Evolutionary conservation across 768 basidiomycete species (phyloP).

Genomic region (Neoboletus magnificus): DNA sequence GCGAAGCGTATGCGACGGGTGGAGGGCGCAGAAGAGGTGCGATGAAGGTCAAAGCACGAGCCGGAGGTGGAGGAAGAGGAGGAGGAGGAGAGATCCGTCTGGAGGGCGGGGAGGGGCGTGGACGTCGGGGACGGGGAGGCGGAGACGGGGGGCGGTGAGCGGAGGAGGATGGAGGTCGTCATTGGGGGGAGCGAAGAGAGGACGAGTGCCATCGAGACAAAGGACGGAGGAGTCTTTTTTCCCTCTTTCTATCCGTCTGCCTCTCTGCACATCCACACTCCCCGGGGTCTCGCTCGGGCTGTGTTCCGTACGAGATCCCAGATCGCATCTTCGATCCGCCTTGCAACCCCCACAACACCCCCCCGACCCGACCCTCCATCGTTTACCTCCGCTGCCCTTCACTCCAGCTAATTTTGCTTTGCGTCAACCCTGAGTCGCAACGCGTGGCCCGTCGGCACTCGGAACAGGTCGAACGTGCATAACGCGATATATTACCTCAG

Average conservation of each 20-base stretch:
- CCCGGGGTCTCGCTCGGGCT: constrained; percentile 21
- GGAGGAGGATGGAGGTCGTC: constrained; percentile 23
- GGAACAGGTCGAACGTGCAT: not conserved
- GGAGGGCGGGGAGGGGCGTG: constrained; percentile 12
- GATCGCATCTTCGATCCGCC: constrained; percentile 6
- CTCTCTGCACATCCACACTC: constrained; percentile 4
- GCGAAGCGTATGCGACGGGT: constrained; percentile 68
- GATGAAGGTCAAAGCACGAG: constrained; percentile 18
- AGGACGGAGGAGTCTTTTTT: constrained; percentile 1
- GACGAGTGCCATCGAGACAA: constrained; percentile 8
- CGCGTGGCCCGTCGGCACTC: not conserved
- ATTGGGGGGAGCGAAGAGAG: constrained; percentile 5
- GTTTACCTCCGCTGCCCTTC: not conserved
- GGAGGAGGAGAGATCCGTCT: constrained; percentile 14
- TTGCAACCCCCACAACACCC: constrained; percentile 1
- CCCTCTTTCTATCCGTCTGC: constrained; percentile 12
- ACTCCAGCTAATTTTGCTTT: not conserved
- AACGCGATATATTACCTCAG: no score
- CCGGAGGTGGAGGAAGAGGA: constrained; percentile 19
- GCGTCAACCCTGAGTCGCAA: not conserved
- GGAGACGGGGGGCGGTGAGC: not conserved
- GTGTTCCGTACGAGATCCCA: constrained; percentile 17
- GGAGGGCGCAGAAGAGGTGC: constrained; percentile 4
- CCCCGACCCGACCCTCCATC: not conserved
- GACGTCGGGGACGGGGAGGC: constrained; percentile 11